These are phyloP conservation scores for Naganishia vishniacii DNA, from an alignment of 768 basidiomycete genomes.

Conservation along the genomic window DNA sequence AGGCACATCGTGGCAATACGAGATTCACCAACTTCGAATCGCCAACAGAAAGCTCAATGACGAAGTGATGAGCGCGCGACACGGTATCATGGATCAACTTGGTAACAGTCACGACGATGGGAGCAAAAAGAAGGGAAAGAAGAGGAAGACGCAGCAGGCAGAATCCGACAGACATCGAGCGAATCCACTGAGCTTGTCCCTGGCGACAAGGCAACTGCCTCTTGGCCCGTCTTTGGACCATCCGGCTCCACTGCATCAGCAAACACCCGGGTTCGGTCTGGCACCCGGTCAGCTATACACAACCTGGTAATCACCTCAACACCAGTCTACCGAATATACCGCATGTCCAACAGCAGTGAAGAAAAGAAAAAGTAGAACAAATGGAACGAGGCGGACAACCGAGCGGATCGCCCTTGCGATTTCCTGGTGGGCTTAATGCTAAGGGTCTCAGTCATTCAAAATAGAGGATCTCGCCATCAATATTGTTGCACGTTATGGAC, in stretches of 20 bases:
- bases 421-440: no score
- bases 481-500: background rate
- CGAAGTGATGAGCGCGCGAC: conserved; percentile 50
- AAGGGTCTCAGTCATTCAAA: background rate
- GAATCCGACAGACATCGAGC: background rate
- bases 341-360: no score
- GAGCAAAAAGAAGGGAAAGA: conserved; percentile 23
- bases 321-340: no score
- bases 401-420: no score
- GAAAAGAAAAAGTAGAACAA: no score
- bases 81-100: background rate
- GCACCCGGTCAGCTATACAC: conserved; percentile 32
- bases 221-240: conserved; percentile 22
- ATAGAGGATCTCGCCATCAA: background rate
- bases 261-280: conserved; percentile 45
- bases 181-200: background rate
- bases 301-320: conserved; percentile 11
- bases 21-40: conserved; percentile 74
- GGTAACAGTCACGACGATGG: background rate
- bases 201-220: conserved; percentile 30
- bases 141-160: conserved; percentile 19
- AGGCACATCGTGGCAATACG: conserved; percentile 86
- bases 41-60: conserved; percentile 63
- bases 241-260: conserved; percentile 44
- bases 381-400: no score